These are phyloP conservation scores for Purpureocillium lavendulum DNA, from an alignment of 2,329 filamentous ascomycete genomes.

Conservation along the genomic window DNA sequence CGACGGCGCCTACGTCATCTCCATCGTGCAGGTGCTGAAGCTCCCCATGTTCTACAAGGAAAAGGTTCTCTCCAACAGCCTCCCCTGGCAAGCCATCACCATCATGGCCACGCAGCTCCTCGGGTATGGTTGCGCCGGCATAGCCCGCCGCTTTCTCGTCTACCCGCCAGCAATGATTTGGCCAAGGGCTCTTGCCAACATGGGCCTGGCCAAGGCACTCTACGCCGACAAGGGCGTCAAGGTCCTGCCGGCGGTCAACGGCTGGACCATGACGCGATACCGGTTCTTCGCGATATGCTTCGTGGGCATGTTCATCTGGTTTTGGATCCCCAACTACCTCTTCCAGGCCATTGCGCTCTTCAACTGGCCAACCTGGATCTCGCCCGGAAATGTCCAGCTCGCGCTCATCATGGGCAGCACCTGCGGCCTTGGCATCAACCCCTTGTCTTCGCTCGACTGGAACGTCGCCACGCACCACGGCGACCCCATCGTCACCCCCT, in stretches of 20 bases:
- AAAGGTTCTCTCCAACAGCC: constrained; percentile 17
- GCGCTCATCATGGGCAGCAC: constrained; percentile 24
- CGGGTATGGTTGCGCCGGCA: constrained; percentile 42
- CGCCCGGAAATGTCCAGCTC: constrained; percentile 27
- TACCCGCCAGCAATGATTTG: constrained; percentile 41
- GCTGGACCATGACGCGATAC: constrained; percentile 17
- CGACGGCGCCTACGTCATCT: constrained; percentile 32
- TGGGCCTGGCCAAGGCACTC: constrained; percentile 28
- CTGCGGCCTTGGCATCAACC: constrained; percentile 29
- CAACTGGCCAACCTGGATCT: constrained; percentile 44
- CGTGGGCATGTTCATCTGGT: constrained; percentile 38
- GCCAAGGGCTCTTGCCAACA: constrained; percentile 38
- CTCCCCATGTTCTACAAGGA: constrained; percentile 37
- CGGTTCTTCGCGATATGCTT: constrained; percentile 35
- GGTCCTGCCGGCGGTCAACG: constrained; percentile 12
- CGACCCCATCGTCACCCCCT: constrained; percentile 20
- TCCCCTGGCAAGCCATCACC: constrained; percentile 37
- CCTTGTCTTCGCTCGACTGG: constrained; percentile 31
- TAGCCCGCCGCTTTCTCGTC: constrained; percentile 37
- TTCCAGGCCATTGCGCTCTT: constrained; percentile 37
- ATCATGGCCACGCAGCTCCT: constrained; percentile 40
- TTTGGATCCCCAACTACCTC: constrained; percentile 42
- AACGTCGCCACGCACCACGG: constrained; percentile 20
- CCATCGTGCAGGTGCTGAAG: constrained; percentile 37
- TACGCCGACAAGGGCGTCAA: constrained; percentile 10